Conservation (phyloP, 768 basidiomycete species). For the Nidularia pulvinata region DNA sequence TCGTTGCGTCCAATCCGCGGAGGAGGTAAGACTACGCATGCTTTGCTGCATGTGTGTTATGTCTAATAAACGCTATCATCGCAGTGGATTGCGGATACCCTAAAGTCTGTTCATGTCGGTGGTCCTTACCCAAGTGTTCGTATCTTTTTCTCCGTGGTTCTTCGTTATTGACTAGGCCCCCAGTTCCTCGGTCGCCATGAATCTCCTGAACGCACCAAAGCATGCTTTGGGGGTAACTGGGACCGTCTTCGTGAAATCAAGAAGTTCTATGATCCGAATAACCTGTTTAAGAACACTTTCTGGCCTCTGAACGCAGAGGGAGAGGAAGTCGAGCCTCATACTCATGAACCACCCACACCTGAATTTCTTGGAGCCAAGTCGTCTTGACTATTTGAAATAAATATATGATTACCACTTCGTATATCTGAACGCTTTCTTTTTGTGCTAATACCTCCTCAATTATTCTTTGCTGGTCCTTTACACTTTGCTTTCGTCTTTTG, state of each 20-base stretch:
- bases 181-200: conserved; percentile 81
- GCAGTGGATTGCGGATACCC: conserved; percentile 80
- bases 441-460: neutral
- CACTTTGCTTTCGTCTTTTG: neutral
- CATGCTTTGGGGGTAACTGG: conserved; percentile 80
- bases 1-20: conserved; percentile 79
- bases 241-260: conserved; percentile 70
- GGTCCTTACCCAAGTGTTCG: conserved; percentile 86
- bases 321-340: conserved; percentile 48
- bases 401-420: neutral
- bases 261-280: conserved; percentile 71
- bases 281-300: conserved; percentile 75
- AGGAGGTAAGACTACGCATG: conserved; percentile 51
- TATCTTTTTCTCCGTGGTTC: conserved; percentile 12
- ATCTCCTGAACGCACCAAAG: conserved; percentile 55
- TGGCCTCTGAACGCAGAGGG: conserved; percentile 75
- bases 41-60: neutral
- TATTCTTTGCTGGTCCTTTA: no score
- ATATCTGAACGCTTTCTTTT: neutral
- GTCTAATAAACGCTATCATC: conserved; percentile 8
- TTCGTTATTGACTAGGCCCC: conserved; percentile 5
- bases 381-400: neutral
- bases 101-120: conserved; percentile 71
- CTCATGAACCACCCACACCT: conserved; percentile 64
- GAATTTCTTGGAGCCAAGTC: conserved; percentile 12